Evolutionary conservation across 139 green algal genomes (phyloP).

Genomic region (Prasinococcaceae sp.): DNA sequence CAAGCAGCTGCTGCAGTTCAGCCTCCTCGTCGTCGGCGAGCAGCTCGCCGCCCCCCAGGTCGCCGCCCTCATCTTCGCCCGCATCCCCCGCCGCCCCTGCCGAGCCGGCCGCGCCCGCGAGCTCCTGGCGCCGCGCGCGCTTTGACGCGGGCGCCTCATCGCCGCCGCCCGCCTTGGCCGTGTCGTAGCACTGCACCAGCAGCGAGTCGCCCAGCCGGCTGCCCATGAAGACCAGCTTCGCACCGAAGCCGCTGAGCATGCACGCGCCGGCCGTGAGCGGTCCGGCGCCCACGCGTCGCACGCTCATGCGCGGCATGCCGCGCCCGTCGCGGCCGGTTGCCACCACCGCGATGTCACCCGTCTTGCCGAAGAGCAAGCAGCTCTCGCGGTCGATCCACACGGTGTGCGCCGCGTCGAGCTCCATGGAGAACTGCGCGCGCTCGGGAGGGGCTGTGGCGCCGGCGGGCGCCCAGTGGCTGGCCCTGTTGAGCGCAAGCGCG

Average conservation of each 20-base stretch:
- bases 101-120: not conserved
- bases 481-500: constrained; percentile 33
- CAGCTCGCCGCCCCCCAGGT: constrained; percentile 5
- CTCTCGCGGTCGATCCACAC: too few relatives aligned
- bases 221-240: constrained; percentile 74
- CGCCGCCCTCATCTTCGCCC: constrained; percentile 21
- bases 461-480: not conserved
- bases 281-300: constrained; percentile 12
- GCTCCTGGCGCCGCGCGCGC: constrained; percentile 2
- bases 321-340: too few relatives aligned
- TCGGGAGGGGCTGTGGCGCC: constrained; percentile 1
- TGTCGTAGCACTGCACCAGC: constrained; percentile 42
- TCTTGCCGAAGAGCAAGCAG: not conserved
- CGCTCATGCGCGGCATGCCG: constrained; percentile 8
- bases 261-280: constrained; percentile 27
- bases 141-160: too few relatives aligned
- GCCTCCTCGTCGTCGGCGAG: not conserved
- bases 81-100: constrained; percentile 2
- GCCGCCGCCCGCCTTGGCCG: not conserved
- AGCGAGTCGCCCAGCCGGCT: constrained; percentile 63
- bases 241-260: constrained; percentile 12
- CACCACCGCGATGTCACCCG: constrained; percentile 1
- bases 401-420: constrained; percentile 24
- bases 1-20: not conserved
- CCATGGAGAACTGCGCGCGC: constrained; percentile 5